These are phyloP conservation scores for Chamaecrista fasciculata DNA, from an alignment of 306 rosid species.

Conservation along the genomic window DNA sequence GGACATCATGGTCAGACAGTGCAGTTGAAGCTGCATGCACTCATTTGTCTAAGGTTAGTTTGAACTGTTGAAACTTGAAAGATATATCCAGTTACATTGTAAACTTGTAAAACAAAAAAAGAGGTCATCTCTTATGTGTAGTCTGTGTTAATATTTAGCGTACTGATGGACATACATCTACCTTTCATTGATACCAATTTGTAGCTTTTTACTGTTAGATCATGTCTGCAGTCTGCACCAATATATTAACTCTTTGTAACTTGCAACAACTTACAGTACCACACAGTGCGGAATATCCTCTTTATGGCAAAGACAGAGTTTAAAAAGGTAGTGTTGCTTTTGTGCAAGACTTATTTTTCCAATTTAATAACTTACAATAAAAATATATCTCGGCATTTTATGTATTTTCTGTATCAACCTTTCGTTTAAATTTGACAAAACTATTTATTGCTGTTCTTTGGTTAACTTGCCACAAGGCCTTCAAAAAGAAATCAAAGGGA, in stretches of 20 bases:
- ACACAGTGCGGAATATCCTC: conserved; percentile 72
- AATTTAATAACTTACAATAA: neutral
- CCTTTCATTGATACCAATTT: conserved; percentile 7
- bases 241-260: conserved; percentile 27
- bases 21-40: conserved; percentile 83
- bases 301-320: conserved; percentile 84
- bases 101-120: conserved; percentile 1
- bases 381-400: neutral
- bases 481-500: neutral
- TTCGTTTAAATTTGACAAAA: neutral
- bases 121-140: neutral
- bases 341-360: neutral
- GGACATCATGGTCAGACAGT: conserved; percentile 72
- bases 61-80: conserved; percentile 15
- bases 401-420: neutral
- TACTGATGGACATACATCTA: neutral
- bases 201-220: neutral
- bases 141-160: conserved; percentile 5
- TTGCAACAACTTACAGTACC: conserved; percentile 60
- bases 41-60: conserved; percentile 73
- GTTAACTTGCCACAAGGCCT: conserved; percentile 14
- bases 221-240: conserved; percentile 16
- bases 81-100: neutral
- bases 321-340: conserved; percentile 48
- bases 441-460: neutral